Evolutionary conservation across 345 rosid species (phyloP).

Genomic region (Dipteronia dyeriana): DNA sequence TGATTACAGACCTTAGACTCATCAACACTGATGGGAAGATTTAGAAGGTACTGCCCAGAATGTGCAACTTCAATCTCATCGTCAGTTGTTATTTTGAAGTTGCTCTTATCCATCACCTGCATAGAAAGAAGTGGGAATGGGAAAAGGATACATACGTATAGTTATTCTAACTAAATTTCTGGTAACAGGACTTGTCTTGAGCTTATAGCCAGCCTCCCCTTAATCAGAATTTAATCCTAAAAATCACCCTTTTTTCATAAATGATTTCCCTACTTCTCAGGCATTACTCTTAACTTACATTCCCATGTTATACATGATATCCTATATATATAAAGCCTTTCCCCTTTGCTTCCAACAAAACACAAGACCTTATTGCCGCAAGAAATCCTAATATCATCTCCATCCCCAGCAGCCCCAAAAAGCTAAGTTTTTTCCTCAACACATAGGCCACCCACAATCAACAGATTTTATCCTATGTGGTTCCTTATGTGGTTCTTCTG

Average conservation of each 20-base stretch:
- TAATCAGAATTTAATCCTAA: not conserved
- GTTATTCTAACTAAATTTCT: not conserved
- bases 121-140: not conserved
- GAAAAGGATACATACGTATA: not conserved
- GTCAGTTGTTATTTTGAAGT: conserved; percentile 72
- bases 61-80: conserved; percentile 92
- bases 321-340: not conserved
- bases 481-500: not conserved
- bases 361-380: not conserved
- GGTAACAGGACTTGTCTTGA: not conserved
- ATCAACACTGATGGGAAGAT: conserved; percentile 89
- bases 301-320: not conserved
- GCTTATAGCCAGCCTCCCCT: conserved; percentile 11
- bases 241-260: not conserved
- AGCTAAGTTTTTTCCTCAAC: not conserved
- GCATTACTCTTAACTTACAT: not conserved
- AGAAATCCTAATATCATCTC: not conserved
- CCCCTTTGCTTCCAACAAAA: not conserved
- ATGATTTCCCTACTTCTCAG: not conserved
- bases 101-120: conserved; percentile 95
- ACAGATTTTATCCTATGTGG: not conserved
- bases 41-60: conserved; percentile 84
- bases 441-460: not conserved
- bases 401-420: not conserved
- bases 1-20: conserved; percentile 71